Evolutionary conservation across 495 filamentous ascomycete species (phyloP), one percentile per base, ranked within the genome.

Genomic region (Recurvomyces mirabilis): DNA sequence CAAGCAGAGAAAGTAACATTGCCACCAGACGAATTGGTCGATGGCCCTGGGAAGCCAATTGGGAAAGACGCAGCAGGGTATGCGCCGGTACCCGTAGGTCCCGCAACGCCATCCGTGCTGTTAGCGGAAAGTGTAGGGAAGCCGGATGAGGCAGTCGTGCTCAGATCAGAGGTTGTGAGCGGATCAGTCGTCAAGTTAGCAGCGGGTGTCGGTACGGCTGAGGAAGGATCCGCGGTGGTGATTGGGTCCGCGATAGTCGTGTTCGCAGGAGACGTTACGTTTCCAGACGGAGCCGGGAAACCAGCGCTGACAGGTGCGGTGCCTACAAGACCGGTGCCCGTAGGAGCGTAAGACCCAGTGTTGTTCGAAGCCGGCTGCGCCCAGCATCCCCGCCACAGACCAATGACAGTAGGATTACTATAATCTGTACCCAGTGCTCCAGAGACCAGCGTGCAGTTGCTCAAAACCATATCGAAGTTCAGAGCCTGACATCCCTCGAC

Each of bases 351-450:
- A 15, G 6, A 17, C 33, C 33, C n/a, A n/a, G n/a, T n/a, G n/a
- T n/a, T n/a, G 17, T 18, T 18, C 9, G 6, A 9, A 7, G 9
- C 17, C 9, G 9, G 33, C 17, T 9, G 15, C 15, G 41, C 41
- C 45, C 45, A 47, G 30, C 41, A 41, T 20, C 45, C 45, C 9
- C 19, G n/a, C 36, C 37, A 47, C 9, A 37, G 36, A 4, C 25
- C 45, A 15, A 41, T 35, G 28, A 34, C n/a, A 15, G n/a, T 18
- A 3, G 35, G 19, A 12, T 11, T 20, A 23, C n/a, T 15, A 35
- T 18, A 47, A 13, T 41, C 14, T 18, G 41, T 36, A 4, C 45
- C 45, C 15, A 37, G 20, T 15, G 41, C 37, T 13, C 25, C 45
- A 25, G 19, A 23, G 9, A 47, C 36, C 14, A 41, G 20, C 12